Base-by-base conservation (phyloP, 768 basidiomycete species). In the Pleurotus pulmonarius region DNA sequence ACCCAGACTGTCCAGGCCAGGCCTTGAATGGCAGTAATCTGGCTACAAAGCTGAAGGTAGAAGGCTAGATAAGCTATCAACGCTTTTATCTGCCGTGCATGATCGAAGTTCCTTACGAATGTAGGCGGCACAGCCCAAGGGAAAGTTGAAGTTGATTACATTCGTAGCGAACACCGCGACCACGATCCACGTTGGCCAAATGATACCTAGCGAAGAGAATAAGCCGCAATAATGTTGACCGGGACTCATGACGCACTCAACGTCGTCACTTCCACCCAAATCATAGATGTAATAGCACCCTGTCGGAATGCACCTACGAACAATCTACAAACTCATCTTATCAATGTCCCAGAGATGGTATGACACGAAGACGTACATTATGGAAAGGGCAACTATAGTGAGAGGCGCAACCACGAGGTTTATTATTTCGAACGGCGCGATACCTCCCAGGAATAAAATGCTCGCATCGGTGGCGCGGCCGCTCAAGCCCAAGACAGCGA, bases 401-500 rank as follows among this genome's bases (percentile, higher is more conserved):
- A 55, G 20, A 5, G 13, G 22, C 7, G 43, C 15, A 13, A 46
- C 16, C 8, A 24, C 43, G 25, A 55, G 24, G 11, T 29, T 44
- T 13, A 55, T 16, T 7, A 16, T 38, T 25, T 55, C 54, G 39
- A 54, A 26, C 4, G 25, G 38, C 11, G 20, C 7, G 22, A 22
- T 11, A 7, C 12, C 38, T 6, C 9, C n/a, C 5, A 16, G 45
- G 43, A 29, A 45, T 13, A 13, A 13, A 44, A 13, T 25, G 15
- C 24, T 45, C 54, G 26, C 20, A 16, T 20, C 15, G 5, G 46
- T 25, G 25, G 46, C 20, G 45, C 46, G 41, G 9, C 44, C 44
- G 22, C 54, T 46, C 18, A 55, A 26, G 16, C 41, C 54, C 43
- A 55, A 20, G 29, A 55, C 45, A 16, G 46, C 45, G 43, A 55